Evolutionary conservation across 2,329 filamentous ascomycete species (phyloP).

Genomic region (Trichoderma sp.): DNA sequence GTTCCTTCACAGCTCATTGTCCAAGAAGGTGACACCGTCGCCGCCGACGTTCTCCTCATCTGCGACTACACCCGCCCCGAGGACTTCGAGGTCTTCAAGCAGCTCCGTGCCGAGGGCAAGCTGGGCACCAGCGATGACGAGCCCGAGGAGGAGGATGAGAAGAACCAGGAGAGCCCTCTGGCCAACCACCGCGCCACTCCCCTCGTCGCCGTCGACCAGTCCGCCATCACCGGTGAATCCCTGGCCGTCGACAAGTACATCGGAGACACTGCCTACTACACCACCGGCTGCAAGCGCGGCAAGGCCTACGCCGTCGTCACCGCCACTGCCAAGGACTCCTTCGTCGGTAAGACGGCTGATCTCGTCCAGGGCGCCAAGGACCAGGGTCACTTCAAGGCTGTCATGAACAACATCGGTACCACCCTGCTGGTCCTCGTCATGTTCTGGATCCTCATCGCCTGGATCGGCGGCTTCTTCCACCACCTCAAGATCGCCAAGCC

Average conservation of each 20-base stretch:
- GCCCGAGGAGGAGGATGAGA: slow-evolving; percentile 11
- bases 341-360: slow-evolving; percentile 84
- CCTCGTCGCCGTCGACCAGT: slow-evolving; percentile 69
- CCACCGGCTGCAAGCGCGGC: slow-evolving; percentile 87
- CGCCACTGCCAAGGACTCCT: slow-evolving; percentile 84
- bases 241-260: slow-evolving; percentile 88
- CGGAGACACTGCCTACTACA: slow-evolving; percentile 79
- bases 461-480: slow-evolving; percentile 85
- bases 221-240: slow-evolving; percentile 88
- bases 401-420: slow-evolving; percentile 83
- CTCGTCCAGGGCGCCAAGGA: slow-evolving; percentile 76
- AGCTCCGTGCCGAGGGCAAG: slow-evolving; percentile 26
- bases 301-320: slow-evolving; percentile 82
- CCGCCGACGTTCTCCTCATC: slow-evolving; percentile 83
- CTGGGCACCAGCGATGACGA: slow-evolving; percentile 22
- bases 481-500: slow-evolving; percentile 71
- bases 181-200: slow-evolving; percentile 20
- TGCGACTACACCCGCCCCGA: slow-evolving; percentile 83
- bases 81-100: slow-evolving; percentile 32
- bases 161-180: slow-evolving; percentile 18
- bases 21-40: slow-evolving; percentile 88
- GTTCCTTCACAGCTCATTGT: slow-evolving; percentile 44
- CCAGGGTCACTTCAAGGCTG: slow-evolving; percentile 86
- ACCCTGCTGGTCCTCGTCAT: slow-evolving; percentile 79
- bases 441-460: slow-evolving; percentile 78